These are phyloP conservation scores for Rhizophagus clarus DNA, from an alignment of 192 early-diverging fungal species.

Conservation along the genomic window DNA sequence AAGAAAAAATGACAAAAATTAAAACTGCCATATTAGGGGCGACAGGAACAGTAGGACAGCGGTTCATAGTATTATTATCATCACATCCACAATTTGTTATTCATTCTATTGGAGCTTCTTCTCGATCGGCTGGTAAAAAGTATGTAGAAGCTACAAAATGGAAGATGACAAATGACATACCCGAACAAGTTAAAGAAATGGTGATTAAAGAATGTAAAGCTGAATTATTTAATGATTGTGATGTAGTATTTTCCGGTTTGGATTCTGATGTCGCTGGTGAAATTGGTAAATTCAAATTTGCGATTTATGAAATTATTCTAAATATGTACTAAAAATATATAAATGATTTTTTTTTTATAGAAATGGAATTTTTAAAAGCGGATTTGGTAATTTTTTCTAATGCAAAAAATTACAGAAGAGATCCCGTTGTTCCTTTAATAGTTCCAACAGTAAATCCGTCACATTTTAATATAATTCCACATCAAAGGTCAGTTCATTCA, in stretches of 20 bases:
- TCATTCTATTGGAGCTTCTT: slow-evolving; percentile 87
- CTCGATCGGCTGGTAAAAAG: slow-evolving; percentile 85
- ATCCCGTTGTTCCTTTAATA: slow-evolving; percentile 85
- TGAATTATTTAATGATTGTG: slow-evolving; percentile 72
- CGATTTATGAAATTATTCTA: not conserved
- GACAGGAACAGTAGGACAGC: slow-evolving; percentile 97
- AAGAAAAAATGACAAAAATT: not conserved
- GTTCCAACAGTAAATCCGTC: slow-evolving; percentile 91
- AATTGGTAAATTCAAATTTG: slow-evolving; percentile 54
- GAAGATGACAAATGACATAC: slow-evolving; percentile 86
- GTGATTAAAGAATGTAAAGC: slow-evolving; percentile 76
- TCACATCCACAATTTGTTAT: slow-evolving; percentile 86
- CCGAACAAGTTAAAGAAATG: slow-evolving; percentile 55
- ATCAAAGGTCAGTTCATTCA: slow-evolving; percentile 65
- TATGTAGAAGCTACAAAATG: slow-evolving; percentile 82
- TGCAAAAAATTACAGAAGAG: slow-evolving; percentile 95
- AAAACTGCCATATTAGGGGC: slow-evolving; percentile 93
- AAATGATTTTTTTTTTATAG: slow-evolving; percentile 41
- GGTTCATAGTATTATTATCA: slow-evolving; percentile 90
- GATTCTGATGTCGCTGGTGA: slow-evolving; percentile 94
- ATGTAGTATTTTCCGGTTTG: slow-evolving; percentile 94
- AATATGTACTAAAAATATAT: not conserved
- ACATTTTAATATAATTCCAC: slow-evolving; percentile 81
- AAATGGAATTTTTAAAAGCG: slow-evolving; percentile 84
- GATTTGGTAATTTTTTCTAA: slow-evolving; percentile 94